These are phyloP conservation scores for Lepidium campestre DNA, from an alignment of 441 rosid genomes.

Conservation along the genomic window DNA sequence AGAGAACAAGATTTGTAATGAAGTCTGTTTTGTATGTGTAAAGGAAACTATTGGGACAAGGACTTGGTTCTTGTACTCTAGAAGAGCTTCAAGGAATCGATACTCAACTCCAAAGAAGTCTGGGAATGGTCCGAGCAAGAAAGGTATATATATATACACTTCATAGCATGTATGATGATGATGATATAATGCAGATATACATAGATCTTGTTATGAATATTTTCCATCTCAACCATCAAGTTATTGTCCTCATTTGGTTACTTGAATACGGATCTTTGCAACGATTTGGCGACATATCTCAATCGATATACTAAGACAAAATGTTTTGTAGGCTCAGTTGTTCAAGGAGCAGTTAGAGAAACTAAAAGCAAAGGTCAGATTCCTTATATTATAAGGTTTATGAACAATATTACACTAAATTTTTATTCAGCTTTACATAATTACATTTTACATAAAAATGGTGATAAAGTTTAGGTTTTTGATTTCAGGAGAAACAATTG, in stretches of 20 bases:
- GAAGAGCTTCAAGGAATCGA: conserved; percentile 49
- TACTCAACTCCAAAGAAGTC: conserved; percentile 46
- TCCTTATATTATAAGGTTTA: background rate
- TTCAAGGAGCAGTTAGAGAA: conserved; percentile 43
- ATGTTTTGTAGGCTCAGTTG: conserved; percentile 42
- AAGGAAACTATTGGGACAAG: conserved; percentile 62
- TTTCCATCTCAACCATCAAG: background rate
- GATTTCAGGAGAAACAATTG: conserved; percentile 43
- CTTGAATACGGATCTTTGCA: background rate
- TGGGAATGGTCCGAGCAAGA: conserved; percentile 49
- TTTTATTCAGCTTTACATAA: background rate
- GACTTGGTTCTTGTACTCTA: conserved; percentile 32
- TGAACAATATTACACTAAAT: background rate
- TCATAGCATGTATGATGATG: background rate
- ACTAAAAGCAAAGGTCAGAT: conserved; percentile 47
- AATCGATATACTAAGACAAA: background rate
- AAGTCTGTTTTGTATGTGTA: background rate
- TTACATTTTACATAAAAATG: conserved; percentile 1
- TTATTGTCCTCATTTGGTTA: background rate
- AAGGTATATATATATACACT: conserved; percentile 39
- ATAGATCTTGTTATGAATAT: background rate
- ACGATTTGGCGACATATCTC: background rate
- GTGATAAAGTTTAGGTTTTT: background rate
- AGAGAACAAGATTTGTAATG: background rate
- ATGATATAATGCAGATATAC: background rate